phyloP scores from a whole-genome alignment of 1,139 yeast genomes.

The Geotrichum cucujoidarum region DNA sequence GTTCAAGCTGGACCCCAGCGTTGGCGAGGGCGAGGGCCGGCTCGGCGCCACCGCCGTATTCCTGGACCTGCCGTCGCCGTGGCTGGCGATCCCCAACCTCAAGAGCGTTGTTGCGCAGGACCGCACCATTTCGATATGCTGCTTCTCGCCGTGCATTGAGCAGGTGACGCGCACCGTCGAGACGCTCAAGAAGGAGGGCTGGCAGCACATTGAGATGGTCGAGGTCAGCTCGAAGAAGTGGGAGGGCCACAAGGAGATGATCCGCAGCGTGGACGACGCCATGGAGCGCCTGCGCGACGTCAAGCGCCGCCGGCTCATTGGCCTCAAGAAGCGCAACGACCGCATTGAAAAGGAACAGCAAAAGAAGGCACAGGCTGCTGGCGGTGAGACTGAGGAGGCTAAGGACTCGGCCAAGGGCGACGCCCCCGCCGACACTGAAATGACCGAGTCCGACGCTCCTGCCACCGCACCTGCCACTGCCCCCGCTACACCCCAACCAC shows the following conservation, averaged over 20 bases:
- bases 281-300: constrained; percentile 76
- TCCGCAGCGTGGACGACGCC: constrained; percentile 74
- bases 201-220: constrained; percentile 90
- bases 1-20: constrained; percentile 39
- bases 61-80: constrained; percentile 92
- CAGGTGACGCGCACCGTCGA: constrained; percentile 86
- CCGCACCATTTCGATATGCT: constrained; percentile 66
- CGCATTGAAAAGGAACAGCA: constrained; percentile 28
- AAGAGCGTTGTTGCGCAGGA: constrained; percentile 52
- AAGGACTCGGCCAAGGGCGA: not conserved
- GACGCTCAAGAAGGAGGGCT: constrained; percentile 67
- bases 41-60: constrained; percentile 69
- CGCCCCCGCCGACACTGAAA: not conserved
- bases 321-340: constrained; percentile 57
- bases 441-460: not conserved
- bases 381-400: not conserved
- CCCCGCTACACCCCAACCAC: constrained; percentile 18
- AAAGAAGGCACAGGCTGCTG: not conserved
- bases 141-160: constrained; percentile 96
- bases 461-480: constrained; percentile 1
- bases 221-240: constrained; percentile 82
- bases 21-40: constrained; percentile 24
- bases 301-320: constrained; percentile 65
- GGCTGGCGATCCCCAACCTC: constrained; percentile 88
- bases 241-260: constrained; percentile 91